Base-by-base conservation (phyloP, 2,329 filamentous ascomycete genomes). In the Beauveria brongniartii region DNA sequence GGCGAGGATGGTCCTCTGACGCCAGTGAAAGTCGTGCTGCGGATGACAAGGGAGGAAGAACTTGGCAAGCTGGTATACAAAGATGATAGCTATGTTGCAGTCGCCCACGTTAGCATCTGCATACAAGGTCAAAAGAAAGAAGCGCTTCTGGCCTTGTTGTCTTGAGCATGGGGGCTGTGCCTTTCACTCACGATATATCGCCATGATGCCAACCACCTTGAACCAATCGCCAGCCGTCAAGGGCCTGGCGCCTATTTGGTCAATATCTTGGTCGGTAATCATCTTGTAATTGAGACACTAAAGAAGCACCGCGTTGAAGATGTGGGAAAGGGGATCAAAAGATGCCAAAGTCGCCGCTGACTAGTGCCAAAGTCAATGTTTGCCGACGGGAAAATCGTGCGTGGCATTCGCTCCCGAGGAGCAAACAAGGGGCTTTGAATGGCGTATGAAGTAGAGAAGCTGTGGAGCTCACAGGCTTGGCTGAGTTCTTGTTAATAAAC, bases 21-120 rank as follows among this genome's bases (percentile, higher is more conserved):
- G 62, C 62, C 62, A 63, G 54, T 61, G 53, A n/a, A 63, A 41
- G 16, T 16, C 16, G 9, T 40, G 14, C 20, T 52, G 46, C 34
- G 53, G 24, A 40, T 56, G 54, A 5, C 24, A 37, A 6, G 40
- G 59, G 28, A 53, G 20, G 20, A 41, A 43, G 37, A 46, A 48
- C 12, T 30, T 30, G 54, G 43, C 10, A 12, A 57, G 43, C 24
- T 34, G 26, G 37, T 37, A 47, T 0, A 57, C 1, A 10, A 51
- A 37, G 16, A 37, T 16, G 12, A 53, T 5, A 12, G 40, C 59
- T 61, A 28, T 24, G 18, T 18, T 14, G 18, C 6, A 12, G 7
- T 16, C 7, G 14, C 37, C 4, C 18, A 22, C 30, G 28, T 51
- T n/a, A 34, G 28, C 22, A 53, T 37, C 24, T 28, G 47, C 47